Percentiles rank a stretch among this genome's conserved stretches.
Conservation (phyloP, 257 asterid species). For the Solanum piurae region DNA sequence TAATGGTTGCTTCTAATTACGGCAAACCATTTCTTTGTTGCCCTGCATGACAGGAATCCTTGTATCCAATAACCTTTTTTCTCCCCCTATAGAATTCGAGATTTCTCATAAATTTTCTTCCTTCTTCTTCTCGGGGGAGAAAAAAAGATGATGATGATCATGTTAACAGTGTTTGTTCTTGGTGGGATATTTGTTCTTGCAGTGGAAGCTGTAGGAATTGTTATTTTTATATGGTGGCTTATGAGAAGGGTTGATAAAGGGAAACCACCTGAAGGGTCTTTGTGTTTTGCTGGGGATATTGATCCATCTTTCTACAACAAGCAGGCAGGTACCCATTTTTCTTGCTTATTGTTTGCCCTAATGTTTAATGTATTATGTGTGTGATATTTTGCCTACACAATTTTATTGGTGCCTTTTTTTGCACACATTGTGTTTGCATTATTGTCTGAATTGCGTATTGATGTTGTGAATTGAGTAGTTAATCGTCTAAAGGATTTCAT, state of each 20-base stretch:
- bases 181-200: constrained; percentile 68
- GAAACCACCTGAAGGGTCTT: constrained; percentile 3
- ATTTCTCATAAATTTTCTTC: background rate
- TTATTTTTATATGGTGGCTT: constrained; percentile 46
- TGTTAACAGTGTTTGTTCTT: constrained; percentile 38
- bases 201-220: constrained; percentile 40
- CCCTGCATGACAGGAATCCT: background rate
- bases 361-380: background rate
- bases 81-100: background rate
- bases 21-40: background rate
- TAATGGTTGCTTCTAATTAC: background rate
- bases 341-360: background rate
- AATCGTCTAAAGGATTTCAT: background rate
- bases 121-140: background rate
- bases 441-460: background rate
- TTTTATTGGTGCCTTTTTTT: too few species aligned
- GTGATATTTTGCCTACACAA: background rate
- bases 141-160: constrained; percentile 5
- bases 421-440: background rate
- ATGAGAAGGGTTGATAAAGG: constrained; percentile 24
- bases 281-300: constrained; percentile 18
- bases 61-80: background rate
- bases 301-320: constrained; percentile 35
- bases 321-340: constrained; percentile 36
- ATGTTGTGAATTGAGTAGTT: background rate